A percentile compares a stretch with the other conserved stretches of the same genome.
Conservation (phyloP, 495 filamentous ascomycete genomes). For the Penicillium lividum region DNA sequence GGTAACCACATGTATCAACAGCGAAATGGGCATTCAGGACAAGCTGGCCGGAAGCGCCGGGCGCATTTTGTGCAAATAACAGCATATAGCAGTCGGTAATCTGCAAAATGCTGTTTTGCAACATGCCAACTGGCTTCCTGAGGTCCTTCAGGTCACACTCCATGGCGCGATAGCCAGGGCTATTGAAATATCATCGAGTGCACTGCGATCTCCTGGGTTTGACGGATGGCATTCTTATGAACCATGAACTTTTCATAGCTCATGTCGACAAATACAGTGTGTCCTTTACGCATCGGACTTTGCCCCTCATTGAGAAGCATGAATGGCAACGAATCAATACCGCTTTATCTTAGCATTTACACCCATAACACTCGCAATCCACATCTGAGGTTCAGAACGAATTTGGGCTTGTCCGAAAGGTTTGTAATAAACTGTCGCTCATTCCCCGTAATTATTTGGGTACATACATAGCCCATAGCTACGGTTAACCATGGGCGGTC, state of each 20-base stretch:
- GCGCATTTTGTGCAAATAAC: slow-evolving; percentile 58
- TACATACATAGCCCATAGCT: slow-evolving; percentile 87
- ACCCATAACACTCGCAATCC: slow-evolving; percentile 70
- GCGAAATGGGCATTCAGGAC: slow-evolving; percentile 23
- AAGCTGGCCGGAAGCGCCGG: slow-evolving; percentile 21
- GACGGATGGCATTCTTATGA: slow-evolving; percentile 67
- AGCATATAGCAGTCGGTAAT: slow-evolving; percentile 61
- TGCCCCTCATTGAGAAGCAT: slow-evolving; percentile 70
- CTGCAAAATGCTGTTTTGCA: slow-evolving; percentile 54
- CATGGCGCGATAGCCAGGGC: slow-evolving; percentile 71
- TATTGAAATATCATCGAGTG: slow-evolving; percentile 60
- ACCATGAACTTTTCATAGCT: slow-evolving; percentile 81
- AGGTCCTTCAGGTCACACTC: slow-evolving; percentile 71
- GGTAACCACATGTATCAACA: slow-evolving; percentile 18
- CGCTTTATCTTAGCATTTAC: slow-evolving; percentile 29
- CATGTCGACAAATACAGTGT: slow-evolving; percentile 76
- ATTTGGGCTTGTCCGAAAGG: slow-evolving; percentile 60
- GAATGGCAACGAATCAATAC: slow-evolving; percentile 88
- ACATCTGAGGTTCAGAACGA: slow-evolving; percentile 85
- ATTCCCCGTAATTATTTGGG: slow-evolving; percentile 64
- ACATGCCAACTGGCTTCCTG: slow-evolving; percentile 57
- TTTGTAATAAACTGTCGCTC: slow-evolving; percentile 67
- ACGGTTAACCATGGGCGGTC: slow-evolving; percentile 82
- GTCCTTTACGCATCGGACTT: slow-evolving; percentile 42
- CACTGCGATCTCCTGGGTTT: slow-evolving; percentile 57